Percentiles rank a stretch among this genome's conserved stretches.
phyloP scores from a whole-genome alignment of 495 filamentous ascomycete species.

The Lentithecium fluviatile region DNA sequence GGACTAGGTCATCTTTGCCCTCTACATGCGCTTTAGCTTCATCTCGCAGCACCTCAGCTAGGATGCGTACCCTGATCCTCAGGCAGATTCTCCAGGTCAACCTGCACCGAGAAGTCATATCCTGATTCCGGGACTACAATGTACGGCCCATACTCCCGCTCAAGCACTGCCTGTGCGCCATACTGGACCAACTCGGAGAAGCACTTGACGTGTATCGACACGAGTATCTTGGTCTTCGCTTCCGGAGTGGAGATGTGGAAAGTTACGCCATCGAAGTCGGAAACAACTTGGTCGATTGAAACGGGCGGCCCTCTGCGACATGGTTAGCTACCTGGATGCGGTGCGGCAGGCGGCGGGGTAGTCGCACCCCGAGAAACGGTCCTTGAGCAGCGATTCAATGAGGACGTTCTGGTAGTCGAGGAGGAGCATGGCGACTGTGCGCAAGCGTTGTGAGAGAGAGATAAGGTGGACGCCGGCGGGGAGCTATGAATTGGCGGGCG shows the following conservation, averaged over 20 bases:
- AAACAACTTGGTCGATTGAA: conserved; percentile 94
- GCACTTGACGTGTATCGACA: conserved; percentile 92
- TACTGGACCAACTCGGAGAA: conserved; percentile 88
- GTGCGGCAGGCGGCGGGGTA: conserved; percentile 24
- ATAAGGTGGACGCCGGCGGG: background rate
- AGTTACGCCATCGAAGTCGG: conserved; percentile 95
- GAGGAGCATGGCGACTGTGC: conserved; percentile 73
- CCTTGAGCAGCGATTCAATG: conserved; percentile 91
- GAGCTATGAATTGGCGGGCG: conserved; percentile 12
- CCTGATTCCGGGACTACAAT: conserved; percentile 83
- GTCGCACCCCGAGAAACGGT: conserved; percentile 85
- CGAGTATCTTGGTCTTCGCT: conserved; percentile 83
- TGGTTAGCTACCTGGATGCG: conserved; percentile 22
- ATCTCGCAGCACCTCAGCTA: background rate
- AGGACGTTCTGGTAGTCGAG: conserved; percentile 99
- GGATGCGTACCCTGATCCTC: conserved; percentile 60
- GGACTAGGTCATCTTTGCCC: conserved; percentile 78
- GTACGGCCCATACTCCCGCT: conserved; percentile 90
- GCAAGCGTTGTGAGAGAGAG: background rate
- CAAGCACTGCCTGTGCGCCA: conserved; percentile 85
- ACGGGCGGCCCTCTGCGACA: conserved; percentile 68
- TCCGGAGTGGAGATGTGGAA: conserved; percentile 98
- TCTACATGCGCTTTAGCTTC: conserved; percentile 49
- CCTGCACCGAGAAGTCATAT: conserved; percentile 88
- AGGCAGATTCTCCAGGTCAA: conserved; percentile 86